These are phyloP conservation scores for Agaricus sinodeliciosus DNA, from an alignment of 768 basidiomycete genomes.

Conservation along the genomic window DNA sequence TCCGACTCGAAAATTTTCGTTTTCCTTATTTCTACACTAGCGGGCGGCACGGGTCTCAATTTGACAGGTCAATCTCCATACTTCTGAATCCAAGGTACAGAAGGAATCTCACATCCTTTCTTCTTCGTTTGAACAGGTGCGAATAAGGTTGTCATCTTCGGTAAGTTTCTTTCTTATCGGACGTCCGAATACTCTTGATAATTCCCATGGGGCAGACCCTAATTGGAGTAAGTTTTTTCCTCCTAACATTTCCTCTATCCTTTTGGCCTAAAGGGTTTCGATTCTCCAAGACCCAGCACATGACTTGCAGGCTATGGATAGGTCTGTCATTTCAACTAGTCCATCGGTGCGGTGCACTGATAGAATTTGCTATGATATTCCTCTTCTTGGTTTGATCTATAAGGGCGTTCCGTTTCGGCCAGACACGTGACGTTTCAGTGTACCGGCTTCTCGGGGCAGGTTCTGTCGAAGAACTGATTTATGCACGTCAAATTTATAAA, in stretches of 20 bases:
- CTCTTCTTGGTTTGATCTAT: not conserved
- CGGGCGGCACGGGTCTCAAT: slow-evolving; percentile 89
- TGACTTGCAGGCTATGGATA: slow-evolving; percentile 89
- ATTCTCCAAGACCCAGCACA: slow-evolving; percentile 75
- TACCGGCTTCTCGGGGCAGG: slow-evolving; percentile 83
- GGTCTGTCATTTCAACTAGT: slow-evolving; percentile 21
- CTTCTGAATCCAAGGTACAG: slow-evolving; percentile 2
- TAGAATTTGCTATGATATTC: not conserved
- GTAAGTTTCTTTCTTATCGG: slow-evolving; percentile 28
- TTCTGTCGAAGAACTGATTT: slow-evolving; percentile 82
- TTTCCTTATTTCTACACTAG: slow-evolving; percentile 86
- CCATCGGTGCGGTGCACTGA: not conserved
- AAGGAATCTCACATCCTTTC: not conserved
- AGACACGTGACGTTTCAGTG: slow-evolving; percentile 79
- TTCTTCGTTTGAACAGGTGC: slow-evolving; percentile 40
- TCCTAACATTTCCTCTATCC: not conserved
- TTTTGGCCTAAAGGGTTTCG: not conserved
- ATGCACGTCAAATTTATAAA: slow-evolving; percentile 87
- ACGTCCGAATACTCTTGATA: not conserved
- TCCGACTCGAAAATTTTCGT: slow-evolving; percentile 64
- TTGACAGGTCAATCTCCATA: slow-evolving; percentile 42
- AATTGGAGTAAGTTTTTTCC: slow-evolving; percentile 75
- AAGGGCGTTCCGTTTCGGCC: slow-evolving; percentile 79
- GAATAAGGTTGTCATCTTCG: slow-evolving; percentile 92
- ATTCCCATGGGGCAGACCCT: slow-evolving; percentile 50